These are phyloP conservation scores for Wickerhamomyces canadensis DNA, from an alignment of 805 yeast species.

Conservation along the genomic window DNA sequence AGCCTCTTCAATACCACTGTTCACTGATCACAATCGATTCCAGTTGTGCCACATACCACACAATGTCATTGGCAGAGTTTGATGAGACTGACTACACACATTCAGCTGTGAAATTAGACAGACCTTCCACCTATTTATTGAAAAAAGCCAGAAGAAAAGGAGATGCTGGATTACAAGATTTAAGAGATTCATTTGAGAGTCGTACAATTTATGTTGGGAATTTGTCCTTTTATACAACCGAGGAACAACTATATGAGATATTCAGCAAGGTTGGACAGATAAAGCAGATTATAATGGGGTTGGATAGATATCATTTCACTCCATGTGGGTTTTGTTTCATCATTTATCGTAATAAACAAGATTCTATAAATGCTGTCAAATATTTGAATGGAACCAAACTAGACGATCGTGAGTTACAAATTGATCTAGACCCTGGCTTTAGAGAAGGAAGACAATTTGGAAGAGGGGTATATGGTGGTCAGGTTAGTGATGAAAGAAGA, in stretches of 20 bases:
- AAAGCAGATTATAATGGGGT: conserved; percentile 84
- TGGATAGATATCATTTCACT: conserved; percentile 82
- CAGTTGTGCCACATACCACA: no score
- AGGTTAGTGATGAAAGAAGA: conserved; percentile 65
- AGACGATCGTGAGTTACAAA: conserved; percentile 75
- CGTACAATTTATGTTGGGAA: conserved; percentile 89
- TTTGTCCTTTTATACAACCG: conserved; percentile 84
- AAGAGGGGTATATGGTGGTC: conserved; percentile 90
- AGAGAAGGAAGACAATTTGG: conserved; percentile 95
- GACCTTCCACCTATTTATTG: conserved; percentile 64
- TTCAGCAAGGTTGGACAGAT: conserved; percentile 73
- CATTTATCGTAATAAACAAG: conserved; percentile 60
- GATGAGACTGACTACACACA: conserved; percentile 52
- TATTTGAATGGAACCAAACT: conserved; percentile 76
- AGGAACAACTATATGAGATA: conserved; percentile 87
- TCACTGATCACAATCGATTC: no score
- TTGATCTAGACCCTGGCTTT: conserved; percentile 95
- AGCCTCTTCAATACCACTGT: no score
- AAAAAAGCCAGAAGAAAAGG: conserved; percentile 49
- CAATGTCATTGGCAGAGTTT: conserved; percentile 42
- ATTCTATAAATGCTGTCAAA: conserved; percentile 78
- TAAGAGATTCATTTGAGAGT: conserved; percentile 60
- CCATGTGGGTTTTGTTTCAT: conserved; percentile 98
- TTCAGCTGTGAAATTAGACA: conserved; percentile 63
- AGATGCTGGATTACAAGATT: conserved; percentile 49